Evolutionary conservation across 805 yeast species (phyloP), one percentile per base, ranked within the genome.

Genomic region (Hanseniaspora guilliermondii): DNA sequence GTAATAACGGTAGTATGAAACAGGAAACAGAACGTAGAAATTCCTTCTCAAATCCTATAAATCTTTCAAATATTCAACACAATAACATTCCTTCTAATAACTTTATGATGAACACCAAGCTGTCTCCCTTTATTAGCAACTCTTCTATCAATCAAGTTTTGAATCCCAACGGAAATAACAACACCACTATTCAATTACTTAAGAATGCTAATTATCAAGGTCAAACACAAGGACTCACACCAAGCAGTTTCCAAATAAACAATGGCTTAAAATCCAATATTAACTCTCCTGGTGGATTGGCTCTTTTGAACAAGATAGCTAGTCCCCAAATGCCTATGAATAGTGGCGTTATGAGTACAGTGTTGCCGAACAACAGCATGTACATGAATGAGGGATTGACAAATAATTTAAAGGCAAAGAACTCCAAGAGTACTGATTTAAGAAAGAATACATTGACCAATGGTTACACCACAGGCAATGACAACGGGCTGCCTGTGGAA

Each of bases 301-400:
- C 55, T 2, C n/a, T 52, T 9, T 44, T 52, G 16, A 44, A 47
- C 19, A 52, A 52, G 19, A 52, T 52, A 4, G 55, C 55, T 1
- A 52, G 55, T 36, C 55, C 55, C n/a, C 55, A 52, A 44, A 48
- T 49, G 6, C 55, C 55, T 7, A 24, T 52, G 45, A 27, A 37
- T 11, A 52, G 24, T 14, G 32, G 39, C 21, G 36, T 33, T 14
- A 49, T 49, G 5, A 32, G 40, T 7, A 32, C 53, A 3, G 24
- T 49, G 19, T 22, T 49, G 1, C 53, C 53, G 1, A 45, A 33
- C 21, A 24, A 35, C 17, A 40, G 24, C n/a, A 33, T 46, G 39
- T 42, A 48, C 22, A 37, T 32, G 35, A 35, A 32, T 16, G 47
- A 49, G 3, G 37, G 33, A 3, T 4, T 16, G n/a, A 3, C 37